Evolutionary conservation across 164 flowering plant species (phyloP).

Genomic region (Tetrastigma voinierianum): DNA sequence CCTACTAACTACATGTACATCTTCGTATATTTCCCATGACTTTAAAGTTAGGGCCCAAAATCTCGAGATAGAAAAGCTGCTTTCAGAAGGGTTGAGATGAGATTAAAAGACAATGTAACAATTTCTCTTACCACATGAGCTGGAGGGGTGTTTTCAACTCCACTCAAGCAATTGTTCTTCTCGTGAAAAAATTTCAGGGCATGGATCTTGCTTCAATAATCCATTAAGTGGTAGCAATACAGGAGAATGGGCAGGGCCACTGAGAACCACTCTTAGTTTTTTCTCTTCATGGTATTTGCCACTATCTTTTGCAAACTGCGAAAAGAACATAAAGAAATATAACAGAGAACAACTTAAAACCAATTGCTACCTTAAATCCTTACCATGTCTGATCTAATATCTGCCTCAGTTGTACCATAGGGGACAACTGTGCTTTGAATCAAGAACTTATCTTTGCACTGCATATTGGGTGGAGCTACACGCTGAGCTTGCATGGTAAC

Average conservation of each 20-base stretch:
- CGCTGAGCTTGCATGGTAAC: conserved; percentile 90
- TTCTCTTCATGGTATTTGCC: conserved; percentile 68
- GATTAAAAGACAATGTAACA: background rate
- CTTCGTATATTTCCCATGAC: too few relatives aligned
- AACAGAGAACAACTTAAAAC: background rate
- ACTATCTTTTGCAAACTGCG: conserved; percentile 64
- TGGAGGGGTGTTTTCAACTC: conserved; percentile 36
- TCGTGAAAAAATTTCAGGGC: conserved; percentile 14
- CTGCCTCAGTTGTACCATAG: conserved; percentile 55
- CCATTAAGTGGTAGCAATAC: conserved; percentile 47
- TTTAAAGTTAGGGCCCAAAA: too few relatives aligned
- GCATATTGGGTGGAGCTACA: conserved; percentile 60
- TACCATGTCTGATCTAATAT: conserved; percentile 62
- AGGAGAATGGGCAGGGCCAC: conserved; percentile 57
- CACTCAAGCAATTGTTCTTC: conserved; percentile 24
- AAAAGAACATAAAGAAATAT: conserved; percentile 18
- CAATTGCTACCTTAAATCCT: conserved; percentile 2
- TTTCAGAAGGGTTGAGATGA: background rate
- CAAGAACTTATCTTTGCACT: conserved; percentile 88
- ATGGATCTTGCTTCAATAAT: conserved; percentile 31
- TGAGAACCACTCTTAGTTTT: conserved; percentile 66
- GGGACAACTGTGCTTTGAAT: conserved; percentile 78
- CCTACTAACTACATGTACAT: too few relatives aligned
- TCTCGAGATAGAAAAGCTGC: too few relatives aligned
- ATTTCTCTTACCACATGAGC: conserved; percentile 27